Evolutionary conservation across 1,284 basidiomycete species (phyloP).

Genomic region (Apiotrichum gamsii): DNA sequence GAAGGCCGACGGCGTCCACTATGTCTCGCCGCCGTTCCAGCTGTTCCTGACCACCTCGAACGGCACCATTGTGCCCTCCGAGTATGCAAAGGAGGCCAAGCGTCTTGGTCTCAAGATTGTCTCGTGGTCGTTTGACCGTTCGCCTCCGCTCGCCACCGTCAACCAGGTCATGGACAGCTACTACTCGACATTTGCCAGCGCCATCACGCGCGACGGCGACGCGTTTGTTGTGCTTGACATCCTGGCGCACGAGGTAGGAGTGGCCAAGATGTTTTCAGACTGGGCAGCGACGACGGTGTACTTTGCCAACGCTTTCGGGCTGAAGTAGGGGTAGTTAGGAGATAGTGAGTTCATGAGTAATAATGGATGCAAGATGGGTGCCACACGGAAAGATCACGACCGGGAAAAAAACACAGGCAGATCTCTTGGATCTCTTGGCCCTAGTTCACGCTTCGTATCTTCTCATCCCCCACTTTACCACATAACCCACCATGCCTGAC

Average conservation of each 20-base stretch:
- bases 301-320: constrained; percentile 19
- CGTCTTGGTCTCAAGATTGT: constrained; percentile 13
- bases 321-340: too few species aligned
- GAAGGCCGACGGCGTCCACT: constrained; percentile 12
- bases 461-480: too few species aligned
- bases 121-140: constrained; percentile 20
- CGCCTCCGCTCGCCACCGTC: constrained; percentile 6
- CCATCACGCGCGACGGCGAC: constrained; percentile 16
- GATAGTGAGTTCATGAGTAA: too few species aligned
- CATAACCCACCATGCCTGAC: too few species aligned
- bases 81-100: constrained; percentile 15
- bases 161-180: constrained; percentile 11
- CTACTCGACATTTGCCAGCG: constrained; percentile 5
- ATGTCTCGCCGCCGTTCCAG: constrained; percentile 13
- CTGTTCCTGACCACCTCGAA: constrained; percentile 13
- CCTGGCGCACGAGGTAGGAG: constrained; percentile 12
- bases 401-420: too few species aligned
- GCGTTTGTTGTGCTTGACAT: constrained; percentile 14
- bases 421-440: too few species aligned
- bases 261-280: constrained; percentile 18
- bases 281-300: constrained; percentile 17
- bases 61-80: constrained; percentile 12
- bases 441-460: too few species aligned
- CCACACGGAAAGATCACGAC: too few species aligned
- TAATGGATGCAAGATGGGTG: too few species aligned